A percentile compares a stretch with the other conserved stretches of the same genome.
These are phyloP conservation scores for Diplodia scrobiculata DNA, from an alignment of 2,329 filamentous ascomycete species.

Conservation along the genomic window DNA sequence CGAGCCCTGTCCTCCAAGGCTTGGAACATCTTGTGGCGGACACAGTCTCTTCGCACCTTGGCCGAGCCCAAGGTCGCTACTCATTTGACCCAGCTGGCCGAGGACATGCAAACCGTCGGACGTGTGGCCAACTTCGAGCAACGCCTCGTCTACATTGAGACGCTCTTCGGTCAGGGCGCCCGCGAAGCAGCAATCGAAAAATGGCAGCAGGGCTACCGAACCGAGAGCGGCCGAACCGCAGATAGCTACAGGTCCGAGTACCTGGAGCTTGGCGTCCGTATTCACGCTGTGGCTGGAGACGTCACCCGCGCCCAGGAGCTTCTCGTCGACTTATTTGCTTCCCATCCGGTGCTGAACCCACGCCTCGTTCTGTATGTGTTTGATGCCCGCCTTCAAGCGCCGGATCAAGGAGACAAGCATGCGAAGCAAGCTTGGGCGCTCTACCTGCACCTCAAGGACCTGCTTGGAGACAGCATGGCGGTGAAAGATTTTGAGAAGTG, in stretches of 20 bases:
- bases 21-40: constrained; percentile 43
- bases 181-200: constrained; percentile 37
- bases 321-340: constrained; percentile 57
- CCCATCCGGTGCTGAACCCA: constrained; percentile 52
- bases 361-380: constrained; percentile 70
- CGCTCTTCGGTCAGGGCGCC: constrained; percentile 36
- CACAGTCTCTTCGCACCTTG: constrained; percentile 32
- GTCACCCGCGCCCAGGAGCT: constrained; percentile 61
- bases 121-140: constrained; percentile 34
- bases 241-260: constrained; percentile 40
- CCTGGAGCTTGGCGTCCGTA: constrained; percentile 67
- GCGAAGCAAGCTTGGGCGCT: constrained; percentile 65
- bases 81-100: constrained; percentile 36
- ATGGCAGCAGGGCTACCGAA: constrained; percentile 39
- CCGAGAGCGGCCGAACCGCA: constrained; percentile 23
- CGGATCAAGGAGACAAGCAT: constrained; percentile 43
- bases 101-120: constrained; percentile 37
- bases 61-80: constrained; percentile 32
- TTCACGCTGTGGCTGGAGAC: constrained; percentile 62
- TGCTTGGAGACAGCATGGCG: constrained; percentile 62
- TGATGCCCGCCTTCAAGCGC: constrained; percentile 60
- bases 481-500: constrained; percentile 77
- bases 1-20: constrained; percentile 35
- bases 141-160: constrained; percentile 37
- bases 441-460: constrained; percentile 66